These are phyloP conservation scores for Begonia loranthoides DNA, from an alignment of 306 rosid species.

Conservation along the genomic window DNA sequence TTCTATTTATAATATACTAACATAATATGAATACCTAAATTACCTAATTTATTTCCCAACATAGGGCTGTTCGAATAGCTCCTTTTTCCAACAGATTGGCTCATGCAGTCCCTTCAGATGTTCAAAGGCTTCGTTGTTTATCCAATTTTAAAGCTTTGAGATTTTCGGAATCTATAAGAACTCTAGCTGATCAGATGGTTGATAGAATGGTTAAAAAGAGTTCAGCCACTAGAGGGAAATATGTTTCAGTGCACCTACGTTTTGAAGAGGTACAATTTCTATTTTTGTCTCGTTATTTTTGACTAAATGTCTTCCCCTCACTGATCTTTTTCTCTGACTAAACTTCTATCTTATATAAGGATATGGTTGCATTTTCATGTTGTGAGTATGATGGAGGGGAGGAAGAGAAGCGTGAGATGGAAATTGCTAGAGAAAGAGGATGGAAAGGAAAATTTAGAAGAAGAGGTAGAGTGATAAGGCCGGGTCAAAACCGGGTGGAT, in stretches of 20 bases:
- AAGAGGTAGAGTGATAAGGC: slow-evolving; percentile 75
- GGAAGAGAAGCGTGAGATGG: slow-evolving; percentile 96
- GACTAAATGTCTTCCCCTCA: too few relatives aligned
- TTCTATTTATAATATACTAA: too few relatives aligned
- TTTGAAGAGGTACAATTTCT: slow-evolving; percentile 74
- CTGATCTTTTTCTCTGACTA: too few relatives aligned
- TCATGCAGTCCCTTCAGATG: slow-evolving; percentile 57
- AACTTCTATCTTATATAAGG: slow-evolving; percentile 24
- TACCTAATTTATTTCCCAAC: too few relatives aligned
- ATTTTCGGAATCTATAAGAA: slow-evolving; percentile 71
- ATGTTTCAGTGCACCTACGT: slow-evolving; percentile 92
- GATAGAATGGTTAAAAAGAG: slow-evolving; percentile 69
- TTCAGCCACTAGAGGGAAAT: slow-evolving; percentile 71
- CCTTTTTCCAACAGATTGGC: slow-evolving; percentile 97
- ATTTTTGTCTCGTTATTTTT: slow-evolving; percentile 6
- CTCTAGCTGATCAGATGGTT: slow-evolving; percentile 79
- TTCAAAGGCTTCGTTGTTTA: slow-evolving; percentile 75
- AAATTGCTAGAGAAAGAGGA: slow-evolving; percentile 88
- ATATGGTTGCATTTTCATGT: slow-evolving; percentile 98
- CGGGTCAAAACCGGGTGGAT: slow-evolving; percentile 82
- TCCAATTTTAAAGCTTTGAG: slow-evolving; percentile 79
- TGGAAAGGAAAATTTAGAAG: slow-evolving; percentile 97
- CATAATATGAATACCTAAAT: too few relatives aligned
- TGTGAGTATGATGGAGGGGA: slow-evolving; percentile 90
- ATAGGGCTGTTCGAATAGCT: slow-evolving; percentile 91